phyloP scores from a whole-genome alignment of 2,329 filamentous ascomycete species.

The Clarireedia sp. region DNA sequence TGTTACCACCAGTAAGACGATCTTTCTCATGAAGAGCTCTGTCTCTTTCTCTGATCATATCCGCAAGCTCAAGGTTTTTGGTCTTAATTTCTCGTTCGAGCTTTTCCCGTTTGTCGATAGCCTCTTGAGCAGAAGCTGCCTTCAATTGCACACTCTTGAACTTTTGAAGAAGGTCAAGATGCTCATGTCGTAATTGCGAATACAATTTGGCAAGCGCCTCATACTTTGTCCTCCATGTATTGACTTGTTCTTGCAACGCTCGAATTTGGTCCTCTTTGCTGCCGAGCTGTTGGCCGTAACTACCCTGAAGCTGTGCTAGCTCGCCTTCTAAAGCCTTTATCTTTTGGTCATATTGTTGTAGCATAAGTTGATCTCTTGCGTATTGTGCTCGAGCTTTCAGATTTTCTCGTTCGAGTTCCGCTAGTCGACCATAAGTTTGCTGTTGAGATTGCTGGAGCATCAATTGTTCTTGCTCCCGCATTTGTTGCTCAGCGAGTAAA shows the following conservation, averaged over 20 bases:
- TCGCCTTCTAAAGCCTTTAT: slow-evolving; percentile 91
- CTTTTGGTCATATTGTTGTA: slow-evolving; percentile 91
- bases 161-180: slow-evolving; percentile 88
- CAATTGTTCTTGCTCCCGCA: slow-evolving; percentile 82
- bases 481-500: slow-evolving; percentile 77
- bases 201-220: slow-evolving; percentile 95
- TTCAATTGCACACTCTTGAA: slow-evolving; percentile 96
- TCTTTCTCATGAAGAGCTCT: slow-evolving; percentile 91
- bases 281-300: slow-evolving; percentile 72
- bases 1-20: slow-evolving; percentile 73
- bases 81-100: slow-evolving; percentile 97
- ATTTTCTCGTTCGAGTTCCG: slow-evolving; percentile 92
- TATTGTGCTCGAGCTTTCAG: slow-evolving; percentile 90
- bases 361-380: slow-evolving; percentile 92
- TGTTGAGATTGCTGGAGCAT: slow-evolving; percentile 82
- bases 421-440: slow-evolving; percentile 91
- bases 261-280: slow-evolving; percentile 94
- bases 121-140: slow-evolving; percentile 92
- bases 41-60: slow-evolving; percentile 97
- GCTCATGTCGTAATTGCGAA: slow-evolving; percentile 89
- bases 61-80: slow-evolving; percentile 95
- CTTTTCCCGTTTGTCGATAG: slow-evolving; percentile 89
- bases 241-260: slow-evolving; percentile 90
- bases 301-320: slow-evolving; percentile 71
- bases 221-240: slow-evolving; percentile 96